Conservation (phyloP, 257 asterid species). For the Salvia hispanica region DNA sequence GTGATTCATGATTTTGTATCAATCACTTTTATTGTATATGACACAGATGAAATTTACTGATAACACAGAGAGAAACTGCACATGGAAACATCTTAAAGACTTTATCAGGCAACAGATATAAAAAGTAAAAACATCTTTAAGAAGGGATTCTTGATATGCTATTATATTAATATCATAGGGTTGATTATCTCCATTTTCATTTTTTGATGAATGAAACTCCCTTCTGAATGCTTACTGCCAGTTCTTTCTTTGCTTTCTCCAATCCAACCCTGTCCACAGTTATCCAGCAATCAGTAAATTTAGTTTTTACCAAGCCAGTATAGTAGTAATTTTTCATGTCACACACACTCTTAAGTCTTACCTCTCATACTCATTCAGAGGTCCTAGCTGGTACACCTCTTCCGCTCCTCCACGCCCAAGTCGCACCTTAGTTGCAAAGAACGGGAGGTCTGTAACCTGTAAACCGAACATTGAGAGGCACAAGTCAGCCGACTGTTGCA, state of each 20-base stretch:
- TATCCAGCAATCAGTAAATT: not conserved
- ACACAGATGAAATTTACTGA: not conserved
- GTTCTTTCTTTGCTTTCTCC: conserved; percentile 72
- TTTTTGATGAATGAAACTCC: conserved; percentile 76
- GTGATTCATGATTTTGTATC: too few species aligned
- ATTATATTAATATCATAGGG: not conserved
- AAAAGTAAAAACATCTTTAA: too few species aligned
- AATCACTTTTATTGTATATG: not conserved
- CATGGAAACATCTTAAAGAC: not conserved
- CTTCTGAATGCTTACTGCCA: conserved; percentile 73
- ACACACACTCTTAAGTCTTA: conserved; percentile 24
- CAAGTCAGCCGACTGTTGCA: too few species aligned
- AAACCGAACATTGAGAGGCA: conserved; percentile 2
- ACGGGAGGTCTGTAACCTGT: conserved; percentile 89
- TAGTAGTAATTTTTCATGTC: not conserved
- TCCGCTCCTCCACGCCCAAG: conserved; percentile 86
- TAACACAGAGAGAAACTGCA: too few species aligned
- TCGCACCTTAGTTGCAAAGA: conserved; percentile 70
- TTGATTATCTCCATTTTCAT: conserved; percentile 27
- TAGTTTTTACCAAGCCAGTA: not conserved
- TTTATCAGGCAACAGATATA: too few species aligned
- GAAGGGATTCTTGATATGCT: not conserved
- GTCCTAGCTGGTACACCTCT: conserved; percentile 82
- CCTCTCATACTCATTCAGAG: conserved; percentile 83
- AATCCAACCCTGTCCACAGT: conserved; percentile 58